Conservation (phyloP, 352 stramenopile species). For the Pythium guiyangense region DNA sequence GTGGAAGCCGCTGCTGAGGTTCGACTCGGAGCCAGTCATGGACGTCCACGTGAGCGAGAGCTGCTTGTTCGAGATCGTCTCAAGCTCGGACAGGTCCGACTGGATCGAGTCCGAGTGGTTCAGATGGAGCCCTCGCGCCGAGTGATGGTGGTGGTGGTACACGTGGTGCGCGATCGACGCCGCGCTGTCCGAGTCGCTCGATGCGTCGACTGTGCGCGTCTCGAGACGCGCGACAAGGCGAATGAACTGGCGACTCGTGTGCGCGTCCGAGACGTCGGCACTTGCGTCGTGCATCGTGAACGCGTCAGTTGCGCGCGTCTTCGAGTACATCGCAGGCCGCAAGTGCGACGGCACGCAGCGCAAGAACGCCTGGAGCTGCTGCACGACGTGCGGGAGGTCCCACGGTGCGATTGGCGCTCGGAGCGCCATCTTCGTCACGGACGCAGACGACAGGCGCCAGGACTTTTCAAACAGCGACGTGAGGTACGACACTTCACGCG, state of each 20-base stretch:
- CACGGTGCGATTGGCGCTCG: constrained; percentile 45
- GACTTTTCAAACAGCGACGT: constrained; percentile 51
- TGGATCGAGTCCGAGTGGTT: constrained; percentile 60
- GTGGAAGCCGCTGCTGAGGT: constrained; percentile 9
- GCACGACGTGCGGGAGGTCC: constrained; percentile 54
- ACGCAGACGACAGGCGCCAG: constrained; percentile 41
- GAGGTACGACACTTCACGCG: constrained; percentile 27
- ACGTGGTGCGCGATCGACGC: neutral
- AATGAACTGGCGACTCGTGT: constrained; percentile 5
- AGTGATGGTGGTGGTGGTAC: neutral
- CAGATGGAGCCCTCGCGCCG: constrained; percentile 6
- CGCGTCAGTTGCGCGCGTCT: constrained; percentile 19
- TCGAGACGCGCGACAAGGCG: constrained; percentile 13
- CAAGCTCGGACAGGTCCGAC: constrained; percentile 66
- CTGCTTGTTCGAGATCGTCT: constrained; percentile 34
- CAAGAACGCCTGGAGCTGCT: constrained; percentile 50
- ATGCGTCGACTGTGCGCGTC: neutral
- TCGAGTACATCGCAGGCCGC: constrained; percentile 40
- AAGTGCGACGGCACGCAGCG: constrained; percentile 47
- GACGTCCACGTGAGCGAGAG: constrained; percentile 29
- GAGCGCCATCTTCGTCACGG: constrained; percentile 44
- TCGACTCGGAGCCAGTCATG: constrained; percentile 34
- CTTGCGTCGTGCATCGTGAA: constrained; percentile 15
- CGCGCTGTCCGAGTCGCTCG: neutral
- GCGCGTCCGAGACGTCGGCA: constrained; percentile 3